Percentiles rank a stretch among this genome's conserved stretches.
Conservation (phyloP, 306 rosid genomes). For the Leucaena leucocephala region DNA sequence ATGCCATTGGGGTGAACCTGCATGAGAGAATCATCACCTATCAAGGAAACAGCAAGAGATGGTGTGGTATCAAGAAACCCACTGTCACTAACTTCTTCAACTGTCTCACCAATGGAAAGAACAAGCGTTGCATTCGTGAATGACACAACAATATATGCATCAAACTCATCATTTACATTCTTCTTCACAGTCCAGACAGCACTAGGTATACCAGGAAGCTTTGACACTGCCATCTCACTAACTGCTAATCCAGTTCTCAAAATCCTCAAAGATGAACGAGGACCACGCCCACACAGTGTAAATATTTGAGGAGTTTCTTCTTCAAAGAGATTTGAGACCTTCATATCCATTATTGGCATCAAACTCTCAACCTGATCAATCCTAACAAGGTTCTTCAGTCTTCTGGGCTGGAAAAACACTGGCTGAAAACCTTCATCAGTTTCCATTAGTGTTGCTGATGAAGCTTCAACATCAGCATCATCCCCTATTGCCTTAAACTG, state of each 20-base stretch:
- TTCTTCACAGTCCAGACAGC: slow-evolving; percentile 99
- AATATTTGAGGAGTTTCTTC: slow-evolving; percentile 97
- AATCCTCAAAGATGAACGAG: slow-evolving; percentile 92
- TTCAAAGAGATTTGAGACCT: slow-evolving; percentile 79
- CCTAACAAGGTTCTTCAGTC: slow-evolving; percentile 86
- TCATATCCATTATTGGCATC: slow-evolving; percentile 96
- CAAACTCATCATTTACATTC: slow-evolving; percentile 89
- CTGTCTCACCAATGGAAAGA: slow-evolving; percentile 98
- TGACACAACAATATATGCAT: slow-evolving; percentile 93
- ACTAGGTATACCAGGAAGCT: slow-evolving; percentile 92
- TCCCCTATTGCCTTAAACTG: slow-evolving; percentile 92
- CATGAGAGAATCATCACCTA: slow-evolving; percentile 98
- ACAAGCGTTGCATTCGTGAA: slow-evolving; percentile 92
- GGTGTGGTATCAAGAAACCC: slow-evolving; percentile 97
- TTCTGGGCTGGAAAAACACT: slow-evolving; percentile 85
- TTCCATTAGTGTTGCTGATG: slow-evolving; percentile 82
- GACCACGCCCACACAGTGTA: slow-evolving; percentile 97
- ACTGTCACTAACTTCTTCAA: slow-evolving; percentile 95
- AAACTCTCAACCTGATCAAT: slow-evolving; percentile 96
- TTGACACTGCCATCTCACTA: slow-evolving; percentile 97
- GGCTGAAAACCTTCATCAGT: slow-evolving; percentile 94
- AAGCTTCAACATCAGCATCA: slow-evolving; percentile 92
- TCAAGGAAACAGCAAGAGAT: slow-evolving; percentile 92
- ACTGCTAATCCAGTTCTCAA: slow-evolving; percentile 93
- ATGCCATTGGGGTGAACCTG: slow-evolving; percentile 99